Conservation (phyloP, 2,329 filamentous ascomycete species). For the Alternaria incomplexa region DNA sequence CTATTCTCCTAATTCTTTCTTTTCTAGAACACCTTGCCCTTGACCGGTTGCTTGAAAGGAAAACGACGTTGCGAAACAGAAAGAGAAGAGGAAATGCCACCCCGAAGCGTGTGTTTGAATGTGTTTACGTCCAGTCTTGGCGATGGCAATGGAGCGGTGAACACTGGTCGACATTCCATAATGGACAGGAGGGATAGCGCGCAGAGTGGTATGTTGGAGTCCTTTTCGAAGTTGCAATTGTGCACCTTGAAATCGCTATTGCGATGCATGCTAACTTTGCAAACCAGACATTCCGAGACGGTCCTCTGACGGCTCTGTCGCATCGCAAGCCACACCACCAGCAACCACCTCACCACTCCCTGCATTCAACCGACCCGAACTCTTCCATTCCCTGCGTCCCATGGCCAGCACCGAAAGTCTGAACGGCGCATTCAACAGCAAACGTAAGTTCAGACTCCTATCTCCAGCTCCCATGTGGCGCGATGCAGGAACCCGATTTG, state of each 20-base stretch:
- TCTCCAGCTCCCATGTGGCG: slow-evolving; percentile 21
- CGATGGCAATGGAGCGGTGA: slow-evolving; percentile 36
- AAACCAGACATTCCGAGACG: slow-evolving; percentile 23
- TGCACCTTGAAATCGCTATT: background rate
- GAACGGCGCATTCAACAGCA: slow-evolving; percentile 28
- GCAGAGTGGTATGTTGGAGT: slow-evolving; percentile 29
- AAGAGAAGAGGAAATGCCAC: slow-evolving; percentile 37
- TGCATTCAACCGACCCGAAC: slow-evolving; percentile 30
- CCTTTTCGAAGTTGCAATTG: background rate
- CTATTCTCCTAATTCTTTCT: slow-evolving; percentile 6
- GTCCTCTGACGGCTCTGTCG: slow-evolving; percentile 30
- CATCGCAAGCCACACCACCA: slow-evolving; percentile 20
- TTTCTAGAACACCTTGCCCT: slow-evolving; percentile 12
- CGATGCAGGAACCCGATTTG: slow-evolving; percentile 35
- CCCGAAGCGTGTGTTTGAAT: slow-evolving; percentile 46
- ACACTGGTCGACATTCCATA: slow-evolving; percentile 26
- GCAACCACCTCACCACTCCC: slow-evolving; percentile 22
- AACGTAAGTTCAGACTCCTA: slow-evolving; percentile 26
- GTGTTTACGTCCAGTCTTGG: slow-evolving; percentile 44
- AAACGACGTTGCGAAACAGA: slow-evolving; percentile 10
- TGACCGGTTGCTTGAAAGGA: slow-evolving; percentile 13
- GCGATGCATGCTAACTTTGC: slow-evolving; percentile 11
- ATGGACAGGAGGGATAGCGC: slow-evolving; percentile 38
- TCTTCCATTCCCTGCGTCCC: slow-evolving; percentile 31
- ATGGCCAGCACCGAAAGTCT: slow-evolving; percentile 34